Conservation (phyloP, 2,329 filamentous ascomycete genomes). For the Metarhizium album region DNA sequence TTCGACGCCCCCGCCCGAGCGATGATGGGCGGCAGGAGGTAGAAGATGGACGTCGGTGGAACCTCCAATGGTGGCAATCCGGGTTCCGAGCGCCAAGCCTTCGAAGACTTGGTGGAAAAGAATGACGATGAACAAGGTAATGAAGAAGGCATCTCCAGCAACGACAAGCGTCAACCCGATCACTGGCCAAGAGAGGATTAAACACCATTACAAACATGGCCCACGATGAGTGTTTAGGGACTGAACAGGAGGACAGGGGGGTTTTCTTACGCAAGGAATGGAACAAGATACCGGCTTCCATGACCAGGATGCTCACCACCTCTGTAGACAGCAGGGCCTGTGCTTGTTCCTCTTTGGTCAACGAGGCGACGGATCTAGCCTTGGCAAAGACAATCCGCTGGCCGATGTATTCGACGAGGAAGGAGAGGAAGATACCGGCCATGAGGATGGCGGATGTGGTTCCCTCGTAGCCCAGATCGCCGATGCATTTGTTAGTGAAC, state of each 20-base stretch:
- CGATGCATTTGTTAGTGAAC: conserved; percentile 61
- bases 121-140: conserved; percentile 54
- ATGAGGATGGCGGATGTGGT: conserved; percentile 62
- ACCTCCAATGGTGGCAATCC: conserved; percentile 50
- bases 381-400: conserved; percentile 42
- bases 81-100: conserved; percentile 61
- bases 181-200: conserved; percentile 25
- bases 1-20: conserved; percentile 1
- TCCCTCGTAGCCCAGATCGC: conserved; percentile 54
- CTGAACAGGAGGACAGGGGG: not conserved
- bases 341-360: conserved; percentile 16
- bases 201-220: not conserved
- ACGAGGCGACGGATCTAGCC: conserved; percentile 15
- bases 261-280: conserved; percentile 51
- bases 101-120: conserved; percentile 74
- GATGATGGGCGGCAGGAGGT: conserved; percentile 12
- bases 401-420: conserved; percentile 58
- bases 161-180: conserved; percentile 56
- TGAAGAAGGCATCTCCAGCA: conserved; percentile 43
- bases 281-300: conserved; percentile 66
- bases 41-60: conserved; percentile 9
- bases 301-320: conserved; percentile 53
- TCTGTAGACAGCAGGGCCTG: conserved; percentile 25
- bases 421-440: conserved; percentile 63
- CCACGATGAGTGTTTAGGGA: not conserved